phyloP scores from a whole-genome alignment of 129 eudicot species.

The Lactuca saligna region DNA sequence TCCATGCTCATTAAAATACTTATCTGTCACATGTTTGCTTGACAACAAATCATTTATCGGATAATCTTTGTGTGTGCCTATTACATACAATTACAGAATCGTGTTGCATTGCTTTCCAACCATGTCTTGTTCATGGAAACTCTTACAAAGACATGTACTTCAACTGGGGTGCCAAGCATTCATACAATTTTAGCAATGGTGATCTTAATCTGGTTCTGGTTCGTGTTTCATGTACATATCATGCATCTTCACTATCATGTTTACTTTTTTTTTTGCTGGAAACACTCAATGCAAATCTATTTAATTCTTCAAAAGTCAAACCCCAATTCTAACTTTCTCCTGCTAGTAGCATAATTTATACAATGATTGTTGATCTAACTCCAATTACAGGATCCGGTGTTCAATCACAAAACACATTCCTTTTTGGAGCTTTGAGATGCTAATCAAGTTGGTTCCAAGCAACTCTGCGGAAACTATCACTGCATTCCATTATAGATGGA shows the following conservation, averaged over 20 bases:
- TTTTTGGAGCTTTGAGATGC: slow-evolving; percentile 64
- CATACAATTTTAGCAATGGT: slow-evolving; percentile 31
- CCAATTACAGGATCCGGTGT: slow-evolving; percentile 56
- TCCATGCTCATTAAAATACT: no score
- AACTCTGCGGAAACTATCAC: slow-evolving; percentile 76
- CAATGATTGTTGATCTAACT: neutral
- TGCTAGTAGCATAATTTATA: no score
- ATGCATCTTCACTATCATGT: neutral
- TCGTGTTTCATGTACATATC: slow-evolving; percentile 40
- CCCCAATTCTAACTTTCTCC: neutral
- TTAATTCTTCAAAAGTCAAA: slow-evolving; percentile 4
- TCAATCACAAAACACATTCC: slow-evolving; percentile 42
- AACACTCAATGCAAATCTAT: neutral
- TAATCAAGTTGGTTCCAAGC: slow-evolving; percentile 59
- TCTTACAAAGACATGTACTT: slow-evolving; percentile 34
- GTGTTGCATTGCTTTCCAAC: slow-evolving; percentile 32
- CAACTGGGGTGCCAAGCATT: slow-evolving; percentile 48
- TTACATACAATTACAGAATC: no score
- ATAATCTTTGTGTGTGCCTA: no score
- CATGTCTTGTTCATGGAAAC: slow-evolving; percentile 33
- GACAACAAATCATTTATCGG: no score
- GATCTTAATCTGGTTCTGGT: slow-evolving; percentile 50
- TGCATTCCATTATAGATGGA: no score
- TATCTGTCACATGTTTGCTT: no score
- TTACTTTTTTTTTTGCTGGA: neutral